Evolutionary conservation across 352 stramenopile species (phyloP).

Genomic region (Globisporangium spiculum): DNA sequence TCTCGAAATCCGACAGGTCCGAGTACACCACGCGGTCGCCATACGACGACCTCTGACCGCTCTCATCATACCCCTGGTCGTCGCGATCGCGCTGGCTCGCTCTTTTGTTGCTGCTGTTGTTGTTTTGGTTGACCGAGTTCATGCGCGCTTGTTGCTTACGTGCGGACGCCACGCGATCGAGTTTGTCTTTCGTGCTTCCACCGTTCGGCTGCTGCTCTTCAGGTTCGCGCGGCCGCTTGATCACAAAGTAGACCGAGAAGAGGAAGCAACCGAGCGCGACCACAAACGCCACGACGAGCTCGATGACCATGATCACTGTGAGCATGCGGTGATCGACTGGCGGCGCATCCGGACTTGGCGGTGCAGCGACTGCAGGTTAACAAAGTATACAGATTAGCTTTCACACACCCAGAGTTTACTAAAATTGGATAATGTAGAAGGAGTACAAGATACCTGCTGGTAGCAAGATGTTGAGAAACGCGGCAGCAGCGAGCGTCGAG

Average conservation of each 20-base stretch:
- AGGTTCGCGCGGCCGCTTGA: slow-evolving; percentile 64
- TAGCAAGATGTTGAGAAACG: slow-evolving; percentile 73
- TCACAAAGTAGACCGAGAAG: slow-evolving; percentile 88
- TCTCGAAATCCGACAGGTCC: slow-evolving; percentile 13
- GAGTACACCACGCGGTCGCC: slow-evolving; percentile 17
- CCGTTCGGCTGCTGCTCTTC: not conserved
- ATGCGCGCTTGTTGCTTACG: slow-evolving; percentile 9
- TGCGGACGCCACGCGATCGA: slow-evolving; percentile 12
- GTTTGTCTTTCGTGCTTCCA: not conserved
- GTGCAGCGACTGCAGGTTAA: slow-evolving; percentile 37
- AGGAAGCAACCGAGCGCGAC: slow-evolving; percentile 81
- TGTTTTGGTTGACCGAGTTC: slow-evolving; percentile 2
- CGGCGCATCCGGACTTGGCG: slow-evolving; percentile 69
- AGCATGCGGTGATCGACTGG: slow-evolving; percentile 82
- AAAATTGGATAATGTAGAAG: not conserved
- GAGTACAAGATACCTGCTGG: slow-evolving; percentile 41
- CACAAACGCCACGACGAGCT: slow-evolving; percentile 78
- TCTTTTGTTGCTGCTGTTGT: not conserved
- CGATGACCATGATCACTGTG: slow-evolving; percentile 84
- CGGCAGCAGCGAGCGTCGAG: slow-evolving; percentile 58
- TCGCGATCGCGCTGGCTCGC: not conserved
- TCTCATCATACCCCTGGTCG: not conserved
- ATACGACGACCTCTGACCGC: slow-evolving; percentile 8
- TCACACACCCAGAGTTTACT: not conserved
- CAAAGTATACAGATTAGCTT: not conserved